phyloP scores from a whole-genome alignment of 2,329 filamentous ascomycete genomes.

The Epichloe brachyelytri region DNA sequence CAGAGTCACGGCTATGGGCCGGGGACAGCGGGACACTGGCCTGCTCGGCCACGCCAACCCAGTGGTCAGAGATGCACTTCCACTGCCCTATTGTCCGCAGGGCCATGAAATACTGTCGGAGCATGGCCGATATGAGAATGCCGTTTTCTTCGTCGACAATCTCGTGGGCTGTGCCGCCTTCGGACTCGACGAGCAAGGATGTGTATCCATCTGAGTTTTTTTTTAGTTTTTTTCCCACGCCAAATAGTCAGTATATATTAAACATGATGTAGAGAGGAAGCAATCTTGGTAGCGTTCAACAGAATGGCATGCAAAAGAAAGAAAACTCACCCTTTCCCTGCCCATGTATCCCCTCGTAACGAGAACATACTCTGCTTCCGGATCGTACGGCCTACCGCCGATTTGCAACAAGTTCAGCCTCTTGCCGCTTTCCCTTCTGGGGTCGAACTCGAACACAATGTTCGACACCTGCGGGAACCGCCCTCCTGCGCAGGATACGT shows the following conservation, averaged over 20 bases:
- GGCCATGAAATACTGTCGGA: slow-evolving; percentile 85
- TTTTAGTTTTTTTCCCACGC: not conserved
- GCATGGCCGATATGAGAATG: slow-evolving; percentile 70
- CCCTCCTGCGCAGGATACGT: slow-evolving; percentile 68
- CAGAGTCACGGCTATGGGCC: slow-evolving; percentile 21
- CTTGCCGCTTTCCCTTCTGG: slow-evolving; percentile 42
- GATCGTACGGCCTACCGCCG: slow-evolving; percentile 46
- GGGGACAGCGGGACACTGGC: slow-evolving; percentile 32
- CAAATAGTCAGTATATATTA: not conserved
- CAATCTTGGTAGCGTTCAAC: not conserved
- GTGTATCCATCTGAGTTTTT: slow-evolving; percentile 54
- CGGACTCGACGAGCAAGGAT: slow-evolving; percentile 59
- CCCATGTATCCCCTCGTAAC: slow-evolving; percentile 83
- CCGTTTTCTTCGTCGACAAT: slow-evolving; percentile 79
- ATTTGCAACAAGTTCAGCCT: slow-evolving; percentile 53
- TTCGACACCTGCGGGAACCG: slow-evolving; percentile 81
- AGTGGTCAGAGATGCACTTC: slow-evolving; percentile 60
- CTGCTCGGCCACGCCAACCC: slow-evolving; percentile 49
- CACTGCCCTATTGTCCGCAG: slow-evolving; percentile 70
- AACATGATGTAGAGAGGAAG: not conserved
- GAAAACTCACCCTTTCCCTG: slow-evolving; percentile 45
- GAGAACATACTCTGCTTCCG: slow-evolving; percentile 53
- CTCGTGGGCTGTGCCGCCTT: slow-evolving; percentile 65
- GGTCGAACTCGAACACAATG: slow-evolving; percentile 63
- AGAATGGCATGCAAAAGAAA: not conserved